Base-by-base conservation (phyloP, 345 rosid genomes). In the Salix suchowensis region DNA sequence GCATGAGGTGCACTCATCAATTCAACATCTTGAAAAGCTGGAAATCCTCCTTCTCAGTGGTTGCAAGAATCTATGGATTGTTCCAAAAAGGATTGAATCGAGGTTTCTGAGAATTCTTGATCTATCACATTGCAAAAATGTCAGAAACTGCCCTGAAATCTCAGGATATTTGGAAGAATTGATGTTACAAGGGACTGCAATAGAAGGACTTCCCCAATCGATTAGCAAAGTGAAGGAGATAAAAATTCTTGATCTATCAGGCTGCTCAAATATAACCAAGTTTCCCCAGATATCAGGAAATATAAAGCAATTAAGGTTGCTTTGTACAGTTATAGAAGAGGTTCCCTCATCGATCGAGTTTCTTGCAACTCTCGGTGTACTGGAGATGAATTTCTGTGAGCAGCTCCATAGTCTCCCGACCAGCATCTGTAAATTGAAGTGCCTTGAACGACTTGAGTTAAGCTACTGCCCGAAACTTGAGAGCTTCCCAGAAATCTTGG, bases 11-110 rank as follows among this genome's bases (percentile, higher is more conserved):
- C 77, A 10, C 28, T 44, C 69, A 40, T 74, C 60, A 1, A 2
- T 65, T 74, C 77, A 74, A 24, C 5, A 65, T 50, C 71, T 75
- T 48, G 21, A n/a, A 13, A 66, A 65, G 36, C 64, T 66, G 36
- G 26, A 75, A 26, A 0, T 2, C 14, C 32, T 66, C 34, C 14
- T 30, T 34, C 65, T 75, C 4, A 13, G 28, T 21, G 7, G 7
- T 4, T 75, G 71, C 36, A 6, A 5, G 23, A 34, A 7, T n/a
- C 64, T 75, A 2, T 23, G 8, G 1, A 2, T 19, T n/a, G 48
- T 74, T 48, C 77, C 71, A 12, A 18, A 50, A 1, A 65, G 62
- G 62, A 28, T 65, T 65, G 34, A 75, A 19, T 66, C 71, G 1
- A 50, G 34, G 36, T 19, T 4, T 50, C n/a, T 74, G 0, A 30